A percentile compares a stretch with the other conserved stretches of the same genome.
phyloP scores from a whole-genome alignment of 371 early-diverging fungal species.

The Lichtheimia corymbifera region DNA sequence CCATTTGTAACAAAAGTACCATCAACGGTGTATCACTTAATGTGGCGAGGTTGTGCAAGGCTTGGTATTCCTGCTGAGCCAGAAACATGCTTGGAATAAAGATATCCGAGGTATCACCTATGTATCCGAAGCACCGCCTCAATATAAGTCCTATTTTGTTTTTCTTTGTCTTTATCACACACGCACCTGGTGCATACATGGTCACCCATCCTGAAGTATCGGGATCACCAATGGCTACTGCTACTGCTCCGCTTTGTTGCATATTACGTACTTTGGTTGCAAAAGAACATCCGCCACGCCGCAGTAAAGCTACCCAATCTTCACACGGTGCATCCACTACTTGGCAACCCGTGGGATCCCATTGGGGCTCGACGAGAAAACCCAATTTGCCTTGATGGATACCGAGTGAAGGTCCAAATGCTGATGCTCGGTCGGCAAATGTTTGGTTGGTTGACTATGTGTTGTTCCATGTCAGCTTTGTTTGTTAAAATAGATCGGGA shows the following conservation, averaged over 20 bases:
- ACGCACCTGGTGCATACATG: conserved; percentile 83
- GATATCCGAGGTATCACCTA: conserved; percentile 76
- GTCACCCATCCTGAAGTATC: conserved; percentile 70
- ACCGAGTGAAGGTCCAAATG: conserved; percentile 65
- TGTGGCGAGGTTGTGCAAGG: conserved; percentile 44
- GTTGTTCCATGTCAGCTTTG: not conserved
- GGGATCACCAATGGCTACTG: conserved; percentile 88
- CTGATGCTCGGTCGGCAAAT: conserved; percentile 57
- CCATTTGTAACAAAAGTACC: conserved; percentile 31
- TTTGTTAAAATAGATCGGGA: not conserved
- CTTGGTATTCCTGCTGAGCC: conserved; percentile 63
- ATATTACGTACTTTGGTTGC: conserved; percentile 86
- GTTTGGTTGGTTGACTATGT: conserved; percentile 57
- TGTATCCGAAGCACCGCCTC: not conserved
- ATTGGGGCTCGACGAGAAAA: conserved; percentile 40
- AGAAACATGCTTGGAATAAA: conserved; percentile 79
- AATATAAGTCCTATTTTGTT: not conserved
- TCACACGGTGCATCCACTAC: conserved; percentile 32
- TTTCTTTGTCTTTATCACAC: not conserved
- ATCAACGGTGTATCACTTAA: conserved; percentile 44
- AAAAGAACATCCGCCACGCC: conserved; percentile 86
- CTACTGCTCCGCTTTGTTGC: conserved; percentile 84
- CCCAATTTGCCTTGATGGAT: conserved; percentile 54
- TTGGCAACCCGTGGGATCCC: conserved; percentile 41
- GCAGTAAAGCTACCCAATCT: conserved; percentile 82